These are phyloP conservation scores for Clavispora santaluciae DNA, from an alignment of 805 yeast species.

Conservation along the genomic window DNA sequence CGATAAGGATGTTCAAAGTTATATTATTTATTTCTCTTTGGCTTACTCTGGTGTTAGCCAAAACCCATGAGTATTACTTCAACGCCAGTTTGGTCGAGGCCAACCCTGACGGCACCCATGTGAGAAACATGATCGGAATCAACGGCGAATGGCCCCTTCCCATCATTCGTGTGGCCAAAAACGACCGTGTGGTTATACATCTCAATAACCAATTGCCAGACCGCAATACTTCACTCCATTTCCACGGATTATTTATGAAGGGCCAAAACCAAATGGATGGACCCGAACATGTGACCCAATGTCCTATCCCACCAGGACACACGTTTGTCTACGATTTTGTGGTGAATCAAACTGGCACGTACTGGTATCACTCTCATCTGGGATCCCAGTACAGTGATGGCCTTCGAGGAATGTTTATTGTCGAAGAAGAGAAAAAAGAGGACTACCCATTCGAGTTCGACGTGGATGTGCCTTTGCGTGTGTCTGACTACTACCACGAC, in stretches of 20 bases:
- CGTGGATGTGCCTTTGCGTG: constrained; percentile 51
- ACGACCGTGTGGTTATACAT: constrained; percentile 38
- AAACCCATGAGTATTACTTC: constrained; percentile 32
- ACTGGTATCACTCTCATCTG: constrained; percentile 78
- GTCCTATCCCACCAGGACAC: constrained; percentile 40
- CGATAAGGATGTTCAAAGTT: background rate
- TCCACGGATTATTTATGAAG: constrained; percentile 42
- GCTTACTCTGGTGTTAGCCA: constrained; percentile 3
- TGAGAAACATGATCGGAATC: constrained; percentile 53
- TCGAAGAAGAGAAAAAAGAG: constrained; percentile 46
- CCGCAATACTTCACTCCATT: constrained; percentile 37
- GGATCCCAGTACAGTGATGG: constrained; percentile 81
- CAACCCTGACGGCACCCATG: constrained; percentile 54
- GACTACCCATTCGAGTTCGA: constrained; percentile 55
- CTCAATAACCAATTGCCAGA: constrained; percentile 30
- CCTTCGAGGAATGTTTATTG: constrained; percentile 60
- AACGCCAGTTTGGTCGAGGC: constrained; percentile 36
- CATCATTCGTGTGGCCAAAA: constrained; percentile 29
- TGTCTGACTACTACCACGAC: constrained; percentile 63
- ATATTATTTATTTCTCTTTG: background rate
- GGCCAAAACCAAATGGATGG: constrained; percentile 42
- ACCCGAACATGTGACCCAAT: constrained; percentile 42
- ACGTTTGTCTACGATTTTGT: constrained; percentile 35
- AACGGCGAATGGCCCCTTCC: constrained; percentile 47
- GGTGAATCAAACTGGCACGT: constrained; percentile 19